Evolutionary conservation across 164 flowering plant species (phyloP).

Genomic region (Santalum album): DNA sequence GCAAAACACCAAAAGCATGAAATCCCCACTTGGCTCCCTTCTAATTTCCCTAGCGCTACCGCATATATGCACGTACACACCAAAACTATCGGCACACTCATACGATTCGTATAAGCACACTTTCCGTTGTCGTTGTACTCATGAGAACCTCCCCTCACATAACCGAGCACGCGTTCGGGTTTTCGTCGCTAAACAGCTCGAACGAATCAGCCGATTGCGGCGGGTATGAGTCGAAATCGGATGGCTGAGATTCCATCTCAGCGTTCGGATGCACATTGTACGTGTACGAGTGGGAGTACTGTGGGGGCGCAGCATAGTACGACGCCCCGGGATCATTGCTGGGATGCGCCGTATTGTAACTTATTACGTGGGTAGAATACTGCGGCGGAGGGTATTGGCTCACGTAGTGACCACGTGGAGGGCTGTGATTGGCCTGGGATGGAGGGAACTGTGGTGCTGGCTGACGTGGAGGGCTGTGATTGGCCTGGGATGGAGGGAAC

Average conservation of each 20-base stretch:
- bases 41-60: too few relatives aligned
- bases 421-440: slow-evolving; percentile 13
- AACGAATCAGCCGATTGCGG: slow-evolving; percentile 32
- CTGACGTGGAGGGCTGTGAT: slow-evolving; percentile 27
- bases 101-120: too few relatives aligned
- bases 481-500: slow-evolving; percentile 1
- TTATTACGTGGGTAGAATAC: neutral
- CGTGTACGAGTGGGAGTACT: slow-evolving; percentile 16
- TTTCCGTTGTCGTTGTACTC: too few relatives aligned
- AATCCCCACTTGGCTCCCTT: too few relatives aligned
- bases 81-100: too few relatives aligned
- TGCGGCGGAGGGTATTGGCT: slow-evolving; percentile 17
- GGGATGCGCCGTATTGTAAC: slow-evolving; percentile 37
- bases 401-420: slow-evolving; percentile 27
- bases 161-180: neutral
- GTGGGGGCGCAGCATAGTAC: slow-evolving; percentile 25
- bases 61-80: too few relatives aligned
- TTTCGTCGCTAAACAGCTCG: slow-evolving; percentile 26
- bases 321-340: slow-evolving; percentile 21
- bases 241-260: slow-evolving; percentile 13
- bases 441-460: slow-evolving; percentile 3
- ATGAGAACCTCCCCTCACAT: neutral
- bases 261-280: slow-evolving; percentile 22
- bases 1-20: too few relatives aligned
- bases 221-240: slow-evolving; percentile 14